These are phyloP conservation scores for Carex pumila DNA, from an alignment of 176 grass and related monocot genomes.

Conservation along the genomic window DNA sequence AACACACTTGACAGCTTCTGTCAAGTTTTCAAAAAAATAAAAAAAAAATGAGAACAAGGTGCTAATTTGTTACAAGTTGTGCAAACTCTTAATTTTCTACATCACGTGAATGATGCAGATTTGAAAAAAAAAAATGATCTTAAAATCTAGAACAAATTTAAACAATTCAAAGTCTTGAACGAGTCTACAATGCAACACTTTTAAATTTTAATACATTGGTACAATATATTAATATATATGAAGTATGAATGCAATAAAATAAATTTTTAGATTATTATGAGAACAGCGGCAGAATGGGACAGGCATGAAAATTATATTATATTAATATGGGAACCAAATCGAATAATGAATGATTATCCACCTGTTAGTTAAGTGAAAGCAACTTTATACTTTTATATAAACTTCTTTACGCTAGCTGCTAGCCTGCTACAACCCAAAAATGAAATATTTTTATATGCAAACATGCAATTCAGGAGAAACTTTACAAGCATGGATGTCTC, in stretches of 20 bases:
- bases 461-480: conserved; percentile 7
- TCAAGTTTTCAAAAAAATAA: too few relatives aligned
- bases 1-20: too few relatives aligned
- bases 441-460: not conserved
- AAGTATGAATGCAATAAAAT: conserved; percentile 4
- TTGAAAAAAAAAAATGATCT: not conserved
- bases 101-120: not conserved
- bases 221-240: not conserved
- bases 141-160: not conserved
- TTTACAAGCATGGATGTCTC: not conserved
- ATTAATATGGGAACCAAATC: not conserved
- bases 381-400: conserved; percentile 18
- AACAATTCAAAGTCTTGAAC: not conserved
- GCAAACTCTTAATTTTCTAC: not conserved
- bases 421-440: conserved; percentile 10
- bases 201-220: not conserved
- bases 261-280: not conserved
- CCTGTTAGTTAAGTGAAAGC: conserved; percentile 17
- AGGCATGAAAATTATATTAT: not conserved
- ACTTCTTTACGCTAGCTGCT: not conserved
- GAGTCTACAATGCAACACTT: not conserved
- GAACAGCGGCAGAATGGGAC: conserved; percentile 4
- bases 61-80: too few relatives aligned
- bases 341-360: conserved; percentile 10
- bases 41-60: not conserved